Base-by-base conservation (phyloP, 768 basidiomycete species). In the Suillus discolor region DNA sequence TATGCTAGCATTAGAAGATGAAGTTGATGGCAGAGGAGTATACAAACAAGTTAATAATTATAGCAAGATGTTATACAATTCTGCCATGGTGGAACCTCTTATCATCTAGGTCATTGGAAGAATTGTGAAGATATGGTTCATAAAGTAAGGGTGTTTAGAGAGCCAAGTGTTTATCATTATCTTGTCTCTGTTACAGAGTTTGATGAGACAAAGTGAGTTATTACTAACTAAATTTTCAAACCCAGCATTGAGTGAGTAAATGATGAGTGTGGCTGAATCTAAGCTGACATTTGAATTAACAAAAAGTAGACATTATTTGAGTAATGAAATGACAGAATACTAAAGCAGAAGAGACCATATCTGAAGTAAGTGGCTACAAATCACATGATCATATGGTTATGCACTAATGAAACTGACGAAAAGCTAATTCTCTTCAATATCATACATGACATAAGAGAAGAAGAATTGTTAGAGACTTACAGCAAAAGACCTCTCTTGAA, bases 61-160 rank as follows among this genome's bases (percentile, higher is more conserved):
- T 0, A 49, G 28, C 18, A 61, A 61, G 4, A 9, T 45, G 0
- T n/a, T 47, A 4, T 47, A n/a, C 11, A 4, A 47, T 23, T n/a
- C 45, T 8, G n/a, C 45, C 5, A 47, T 4, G 0, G 45, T n/a
- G 6, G 45, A 47, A 0, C n/a, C 45, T 0, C 1, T 47, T 0
- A 23, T n/a, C 0, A 47, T 47, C 45, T 47, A n/a, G 45, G n/a
- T 23, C 0, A 12, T 47, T 4, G n/a, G 45, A 2, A 47, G n/a
- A 4, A 47, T 47, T n/a, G 11, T 11, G 1, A 47, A 47, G n/a
- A 23, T 47, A n/a, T 47, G 45, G n/a, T 47, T 47, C 5, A 23
- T n/a, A 1, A 47, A 47, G 11, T 13, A 4, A 1, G 45, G 45
- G 0, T 0, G 11, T 4, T n/a, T n/a, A 0, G n/a, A 47, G 2